Evolutionary conservation across 139 green algal genomes (phyloP), one percentile per base, ranked within the genome.

Genomic region (Pedinophyceae sp.): DNA sequence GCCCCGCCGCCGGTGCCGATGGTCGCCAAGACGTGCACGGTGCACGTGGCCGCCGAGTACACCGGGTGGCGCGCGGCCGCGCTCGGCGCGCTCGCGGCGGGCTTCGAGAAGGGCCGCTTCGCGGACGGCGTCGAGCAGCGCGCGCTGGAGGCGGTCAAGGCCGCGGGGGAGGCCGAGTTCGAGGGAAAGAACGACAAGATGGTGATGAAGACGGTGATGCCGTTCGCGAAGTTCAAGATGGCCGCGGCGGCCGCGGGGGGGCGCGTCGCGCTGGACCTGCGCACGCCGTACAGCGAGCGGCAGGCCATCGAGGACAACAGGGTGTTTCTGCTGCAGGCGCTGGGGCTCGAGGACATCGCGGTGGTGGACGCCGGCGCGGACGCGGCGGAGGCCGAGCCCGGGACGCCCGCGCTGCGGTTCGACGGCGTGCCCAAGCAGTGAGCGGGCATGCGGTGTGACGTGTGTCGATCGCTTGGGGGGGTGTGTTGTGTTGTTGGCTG

Each of bases 141-240:
- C 10, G 50, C 78, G 40, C 45, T 78, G 2, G 65, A 68, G 20
- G 66, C 66, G 2, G 49, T 79, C 10, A 78, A 81, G 68, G 48
- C 47, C 13, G 29, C 17, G 46, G 41, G 23, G n/a, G 64, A 48
- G 15, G 15, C 61, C 43, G 48, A 52, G 15, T 51, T 71, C 29
- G 45, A 39, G 1, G 52, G 58, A 1, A 45, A 72, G 62, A 69
- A 65, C 48, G 72, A 84, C 7, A 93, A 93, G 75, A 68, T 78
- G 59, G 47, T 89, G 24, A 82, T 86, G 64, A 64, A 69, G 45
- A 29, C 74, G 49, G 78, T 79, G 0, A 86, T 97, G 77, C 86
- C 87, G 0, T 97, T 98, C 73, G 70, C 85, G 30, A 90, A 92
- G 67, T 81, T 83, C 67, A 94, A 85, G 66, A 80, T 78, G 62